Evolutionary conservation across 192 early-diverging fungal genomes (phyloP).

Genomic region (Borealophlyctis nickersoniae): DNA sequence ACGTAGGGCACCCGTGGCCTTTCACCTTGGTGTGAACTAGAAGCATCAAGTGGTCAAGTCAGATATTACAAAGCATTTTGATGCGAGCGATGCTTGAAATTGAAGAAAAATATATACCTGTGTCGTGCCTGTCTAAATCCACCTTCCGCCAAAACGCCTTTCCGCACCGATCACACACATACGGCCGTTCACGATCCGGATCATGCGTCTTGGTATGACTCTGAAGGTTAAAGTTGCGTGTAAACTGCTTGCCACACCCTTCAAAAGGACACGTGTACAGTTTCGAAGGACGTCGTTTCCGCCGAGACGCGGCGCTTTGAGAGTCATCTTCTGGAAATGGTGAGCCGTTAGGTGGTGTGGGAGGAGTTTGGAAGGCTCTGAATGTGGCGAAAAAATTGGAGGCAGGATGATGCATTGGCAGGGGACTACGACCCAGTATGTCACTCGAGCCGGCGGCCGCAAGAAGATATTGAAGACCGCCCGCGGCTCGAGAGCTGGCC

Average conservation of each 20-base stretch:
- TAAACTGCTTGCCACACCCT: slow-evolving; percentile 57
- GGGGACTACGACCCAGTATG: neutral
- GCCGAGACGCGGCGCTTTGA: neutral
- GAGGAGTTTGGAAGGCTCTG: neutral
- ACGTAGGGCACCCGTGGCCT: slow-evolving; percentile 51
- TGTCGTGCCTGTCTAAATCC: slow-evolving; percentile 17
- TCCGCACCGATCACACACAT: slow-evolving; percentile 51
- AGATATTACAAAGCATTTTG: slow-evolving; percentile 37
- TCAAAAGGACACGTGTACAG: slow-evolving; percentile 48
- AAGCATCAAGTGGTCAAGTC: slow-evolving; percentile 55
- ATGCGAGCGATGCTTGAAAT: slow-evolving; percentile 27
- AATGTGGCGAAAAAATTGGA: neutral
- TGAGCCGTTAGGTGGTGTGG: neutral
- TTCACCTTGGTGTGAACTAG: slow-evolving; percentile 65
- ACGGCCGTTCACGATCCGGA: slow-evolving; percentile 59
- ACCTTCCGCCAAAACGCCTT: slow-evolving; percentile 61
- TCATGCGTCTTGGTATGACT: slow-evolving; percentile 65
- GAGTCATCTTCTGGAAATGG: neutral
- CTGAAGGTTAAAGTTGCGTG: slow-evolving; percentile 66
- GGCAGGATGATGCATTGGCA: neutral
- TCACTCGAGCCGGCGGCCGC: neutral
- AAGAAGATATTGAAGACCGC: neutral
- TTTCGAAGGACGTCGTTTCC: slow-evolving; percentile 31
- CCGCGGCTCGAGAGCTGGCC: neutral
- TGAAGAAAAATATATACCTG: slow-evolving; percentile 14